phyloP scores from a whole-genome alignment of 257 asterid genomes.

The Solanum paucissectum region DNA sequence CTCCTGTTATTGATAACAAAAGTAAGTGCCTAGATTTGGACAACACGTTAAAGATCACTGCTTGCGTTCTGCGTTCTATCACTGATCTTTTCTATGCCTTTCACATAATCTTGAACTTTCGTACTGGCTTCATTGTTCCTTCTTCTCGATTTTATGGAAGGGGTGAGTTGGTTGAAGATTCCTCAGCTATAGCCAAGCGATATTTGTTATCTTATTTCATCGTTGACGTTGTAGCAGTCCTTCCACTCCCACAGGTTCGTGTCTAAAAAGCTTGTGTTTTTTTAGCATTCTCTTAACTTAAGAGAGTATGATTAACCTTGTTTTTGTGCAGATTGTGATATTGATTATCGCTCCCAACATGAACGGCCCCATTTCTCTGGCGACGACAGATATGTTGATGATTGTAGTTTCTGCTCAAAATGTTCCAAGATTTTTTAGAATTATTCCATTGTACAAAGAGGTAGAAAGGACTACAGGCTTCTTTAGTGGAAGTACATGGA shows the following conservation, averaged over 20 bases:
- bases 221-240: no score
- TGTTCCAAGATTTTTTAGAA: constrained; percentile 39
- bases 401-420: constrained; percentile 28
- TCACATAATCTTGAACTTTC: constrained; percentile 50
- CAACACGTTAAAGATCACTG: constrained; percentile 18
- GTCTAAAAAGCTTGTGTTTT: no score
- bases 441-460: constrained; percentile 37
- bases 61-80: constrained; percentile 46
- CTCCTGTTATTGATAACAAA: constrained; percentile 28
- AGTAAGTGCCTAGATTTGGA: constrained; percentile 38
- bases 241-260: no score
- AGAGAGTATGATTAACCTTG: no score
- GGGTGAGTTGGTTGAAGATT: constrained; percentile 44
- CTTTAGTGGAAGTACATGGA: constrained; percentile 49
- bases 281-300: no score
- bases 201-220: no score
- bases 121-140: constrained; percentile 47
- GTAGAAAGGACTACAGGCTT: constrained; percentile 43
- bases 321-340: no score
- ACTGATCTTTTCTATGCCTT: constrained; percentile 39
- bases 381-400: constrained; percentile 28
- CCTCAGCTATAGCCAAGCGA: not conserved
- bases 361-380: constrained; percentile 24
- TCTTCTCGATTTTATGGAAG: constrained; percentile 52
- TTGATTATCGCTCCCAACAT: constrained; percentile 9